Percentiles rank a stretch among this genome's conserved stretches.
phyloP scores from a whole-genome alignment of 441 rosid genomes.

The Hura crepitans region DNA sequence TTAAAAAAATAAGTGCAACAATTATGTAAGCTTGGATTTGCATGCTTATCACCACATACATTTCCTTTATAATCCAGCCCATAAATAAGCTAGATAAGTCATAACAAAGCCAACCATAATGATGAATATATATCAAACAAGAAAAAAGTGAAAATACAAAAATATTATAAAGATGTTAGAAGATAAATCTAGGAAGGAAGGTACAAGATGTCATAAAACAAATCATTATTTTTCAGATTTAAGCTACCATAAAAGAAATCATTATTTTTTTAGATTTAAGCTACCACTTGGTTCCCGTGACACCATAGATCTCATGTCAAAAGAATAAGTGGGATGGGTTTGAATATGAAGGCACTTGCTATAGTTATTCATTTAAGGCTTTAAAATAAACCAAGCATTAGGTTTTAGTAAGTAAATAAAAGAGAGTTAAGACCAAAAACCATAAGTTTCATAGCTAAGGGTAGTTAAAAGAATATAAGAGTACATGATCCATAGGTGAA shows the following conservation, averaged over 20 bases:
- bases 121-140: constrained; percentile 7
- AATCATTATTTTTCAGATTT: neutral
- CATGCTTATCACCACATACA: constrained; percentile 82
- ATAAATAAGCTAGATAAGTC: constrained; percentile 64
- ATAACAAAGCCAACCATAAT: constrained; percentile 20
- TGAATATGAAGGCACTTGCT: neutral
- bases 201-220: neutral
- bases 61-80: constrained; percentile 97
- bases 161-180: neutral
- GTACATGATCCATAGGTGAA: neutral
- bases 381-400: neutral
- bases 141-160: neutral
- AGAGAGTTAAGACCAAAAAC: neutral
- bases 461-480: neutral
- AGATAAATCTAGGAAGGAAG: constrained; percentile 5
- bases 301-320: neutral
- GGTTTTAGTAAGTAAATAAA: neutral
- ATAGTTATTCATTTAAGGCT: neutral
- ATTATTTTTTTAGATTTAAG: neutral
- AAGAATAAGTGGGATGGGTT: neutral
- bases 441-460: neutral
- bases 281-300: neutral
- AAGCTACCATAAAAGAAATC: neutral
- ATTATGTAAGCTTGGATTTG: too few relatives aligned
- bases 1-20: too few relatives aligned